These are phyloP conservation scores for Malus fusca DNA, from an alignment of 306 rosid genomes.

Conservation along the genomic window DNA sequence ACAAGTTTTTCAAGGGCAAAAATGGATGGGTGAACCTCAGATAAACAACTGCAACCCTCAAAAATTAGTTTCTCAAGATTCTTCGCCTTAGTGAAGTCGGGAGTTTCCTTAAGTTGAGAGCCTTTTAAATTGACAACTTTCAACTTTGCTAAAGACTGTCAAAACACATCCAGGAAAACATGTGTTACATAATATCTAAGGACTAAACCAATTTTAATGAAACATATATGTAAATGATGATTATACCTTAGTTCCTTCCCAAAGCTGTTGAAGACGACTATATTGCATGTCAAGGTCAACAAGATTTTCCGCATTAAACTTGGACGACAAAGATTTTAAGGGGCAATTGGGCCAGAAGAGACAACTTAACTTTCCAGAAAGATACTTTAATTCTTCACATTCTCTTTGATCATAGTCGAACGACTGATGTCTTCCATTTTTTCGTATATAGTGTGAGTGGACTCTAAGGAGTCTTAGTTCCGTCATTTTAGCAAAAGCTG, in stretches of 20 bases:
- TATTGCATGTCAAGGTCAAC: conserved; percentile 10
- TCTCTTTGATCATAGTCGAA: no score
- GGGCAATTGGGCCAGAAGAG: conserved; percentile 19
- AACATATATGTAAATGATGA: background rate
- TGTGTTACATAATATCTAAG: background rate
- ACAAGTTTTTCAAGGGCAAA: background rate
- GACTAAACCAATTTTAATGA: background rate
- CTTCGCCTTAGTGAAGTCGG: conserved; percentile 3
- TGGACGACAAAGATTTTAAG: background rate
- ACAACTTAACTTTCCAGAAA: conserved; percentile 10
- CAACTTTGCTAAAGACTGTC: conserved; percentile 5
- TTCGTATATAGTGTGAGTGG: background rate
- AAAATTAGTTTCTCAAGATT: conserved; percentile 1
- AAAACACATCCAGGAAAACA: background rate
- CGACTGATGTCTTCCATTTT: background rate
- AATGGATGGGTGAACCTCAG: background rate
- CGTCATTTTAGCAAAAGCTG: conserved; percentile 22
- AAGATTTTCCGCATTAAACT: background rate
- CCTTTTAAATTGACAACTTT: background rate
- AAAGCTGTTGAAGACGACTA: background rate
- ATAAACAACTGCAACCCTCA: background rate
- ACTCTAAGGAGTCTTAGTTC: conserved; percentile 17
- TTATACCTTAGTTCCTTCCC: background rate
- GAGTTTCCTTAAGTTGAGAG: background rate
- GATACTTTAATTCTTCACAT: background rate